Percentiles rank a stretch among this genome's conserved stretches.
Evolutionary conservation across 495 filamentous ascomycete genomes (phyloP).

Genomic region (Neurospora sp.): DNA sequence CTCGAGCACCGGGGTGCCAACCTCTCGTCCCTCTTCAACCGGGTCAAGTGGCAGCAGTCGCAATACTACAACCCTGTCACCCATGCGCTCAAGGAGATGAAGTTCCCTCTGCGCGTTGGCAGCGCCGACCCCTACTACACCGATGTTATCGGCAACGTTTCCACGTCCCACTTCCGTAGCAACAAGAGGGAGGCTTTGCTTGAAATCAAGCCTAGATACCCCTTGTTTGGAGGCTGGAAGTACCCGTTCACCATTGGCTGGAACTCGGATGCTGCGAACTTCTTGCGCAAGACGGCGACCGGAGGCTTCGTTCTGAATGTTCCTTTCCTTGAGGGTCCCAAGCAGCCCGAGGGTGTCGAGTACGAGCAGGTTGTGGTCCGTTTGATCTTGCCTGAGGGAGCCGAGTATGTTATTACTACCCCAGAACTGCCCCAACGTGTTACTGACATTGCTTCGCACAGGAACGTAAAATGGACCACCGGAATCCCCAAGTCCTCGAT

Average conservation of each 20-base stretch:
- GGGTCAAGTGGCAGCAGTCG: conserved; percentile 70
- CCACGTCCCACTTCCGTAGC: conserved; percentile 78
- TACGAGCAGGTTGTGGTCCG: conserved; percentile 75
- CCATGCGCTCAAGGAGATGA: conserved; percentile 71
- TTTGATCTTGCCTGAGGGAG: conserved; percentile 83
- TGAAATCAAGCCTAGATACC: conserved; percentile 86
- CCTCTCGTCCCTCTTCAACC: conserved; percentile 74
- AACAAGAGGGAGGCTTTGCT: conserved; percentile 68
- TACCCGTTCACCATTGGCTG: conserved; percentile 92
- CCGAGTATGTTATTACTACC: conserved; percentile 51
- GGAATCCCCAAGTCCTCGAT: conserved; percentile 49
- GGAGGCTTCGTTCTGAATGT: conserved; percentile 80
- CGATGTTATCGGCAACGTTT: conserved; percentile 95
- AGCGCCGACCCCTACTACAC: conserved; percentile 83
- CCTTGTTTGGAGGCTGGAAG: conserved; percentile 94
- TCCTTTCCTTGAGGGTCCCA: conserved; percentile 92
- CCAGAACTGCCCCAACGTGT: neutral
- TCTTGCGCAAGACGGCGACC: conserved; percentile 52
- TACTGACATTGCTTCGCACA: conserved; percentile 16
- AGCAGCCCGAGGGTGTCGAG: conserved; percentile 68
- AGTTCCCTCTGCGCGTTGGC: conserved; percentile 66
- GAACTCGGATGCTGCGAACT: conserved; percentile 73
- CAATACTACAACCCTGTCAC: conserved; percentile 67
- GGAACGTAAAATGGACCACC: conserved; percentile 59
- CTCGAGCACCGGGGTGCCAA: conserved; percentile 77